These are phyloP conservation scores for Pseudodiploospora longispora DNA, from an alignment of 2,329 filamentous ascomycete genomes.

Conservation along the genomic window DNA sequence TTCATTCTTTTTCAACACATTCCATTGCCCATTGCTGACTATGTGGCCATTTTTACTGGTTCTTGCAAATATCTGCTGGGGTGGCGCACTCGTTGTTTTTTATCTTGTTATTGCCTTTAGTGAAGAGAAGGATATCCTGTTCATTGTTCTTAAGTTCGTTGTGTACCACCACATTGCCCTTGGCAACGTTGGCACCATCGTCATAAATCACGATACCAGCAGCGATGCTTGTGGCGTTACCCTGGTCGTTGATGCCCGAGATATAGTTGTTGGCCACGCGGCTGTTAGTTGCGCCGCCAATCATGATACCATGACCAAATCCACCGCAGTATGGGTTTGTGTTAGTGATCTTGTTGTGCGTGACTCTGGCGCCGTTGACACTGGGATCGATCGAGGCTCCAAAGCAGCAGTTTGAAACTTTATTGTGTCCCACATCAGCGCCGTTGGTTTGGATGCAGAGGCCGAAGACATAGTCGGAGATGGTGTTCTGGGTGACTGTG, in stretches of 20 bases:
- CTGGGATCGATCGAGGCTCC: slow-evolving; percentile 26
- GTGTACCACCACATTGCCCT: background rate
- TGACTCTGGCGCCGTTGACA: slow-evolving; percentile 20
- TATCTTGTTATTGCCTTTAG: background rate
- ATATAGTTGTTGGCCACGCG: background rate
- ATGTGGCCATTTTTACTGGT: too few relatives aligned
- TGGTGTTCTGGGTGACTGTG: slow-evolving; percentile 18
- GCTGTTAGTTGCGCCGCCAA: slow-evolving; percentile 19
- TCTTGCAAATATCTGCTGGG: background rate
- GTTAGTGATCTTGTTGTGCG: slow-evolving; percentile 19
- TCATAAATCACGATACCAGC: background rate
- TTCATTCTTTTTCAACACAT: too few relatives aligned
- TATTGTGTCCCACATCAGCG: slow-evolving; percentile 24
- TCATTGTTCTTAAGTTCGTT: background rate
- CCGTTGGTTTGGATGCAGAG: slow-evolving; percentile 27
- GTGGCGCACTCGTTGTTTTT: background rate
- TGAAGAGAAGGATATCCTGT: background rate
- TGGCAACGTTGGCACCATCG: too few relatives aligned
- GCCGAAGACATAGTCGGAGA: slow-evolving; percentile 22
- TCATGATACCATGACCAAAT: slow-evolving; percentile 16
- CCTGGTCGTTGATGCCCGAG: background rate
- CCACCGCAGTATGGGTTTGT: slow-evolving; percentile 10
- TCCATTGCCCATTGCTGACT: too few relatives aligned
- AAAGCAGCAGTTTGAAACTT: slow-evolving; percentile 20
- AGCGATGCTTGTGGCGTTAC: background rate